phyloP scores from a whole-genome alignment of 148 eudicot species.

The Oxyria digyna region DNA sequence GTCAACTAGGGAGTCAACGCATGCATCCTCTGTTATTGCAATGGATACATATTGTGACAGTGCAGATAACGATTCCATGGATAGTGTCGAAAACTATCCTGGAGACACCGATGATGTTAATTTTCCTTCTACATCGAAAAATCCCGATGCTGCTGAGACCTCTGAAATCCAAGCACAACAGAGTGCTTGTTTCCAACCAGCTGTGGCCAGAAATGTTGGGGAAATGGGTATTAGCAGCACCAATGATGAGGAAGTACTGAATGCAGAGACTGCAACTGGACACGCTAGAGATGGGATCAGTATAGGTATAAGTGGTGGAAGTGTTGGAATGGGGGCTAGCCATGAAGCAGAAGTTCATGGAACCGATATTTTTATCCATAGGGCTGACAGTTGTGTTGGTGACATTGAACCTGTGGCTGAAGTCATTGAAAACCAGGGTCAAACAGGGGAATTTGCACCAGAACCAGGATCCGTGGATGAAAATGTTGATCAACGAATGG shows the following conservation, averaged over 20 bases:
- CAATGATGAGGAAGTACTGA: conserved; percentile 77
- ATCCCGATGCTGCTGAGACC: conserved; percentile 53
- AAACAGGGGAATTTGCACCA: conserved; percentile 75
- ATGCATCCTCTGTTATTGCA: conserved; percentile 89
- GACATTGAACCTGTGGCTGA: conserved; percentile 88
- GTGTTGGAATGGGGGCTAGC: conserved; percentile 99
- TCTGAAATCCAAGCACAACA: conserved; percentile 94
- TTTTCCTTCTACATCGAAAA: conserved; percentile 48
- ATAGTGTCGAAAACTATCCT: conserved; percentile 93
- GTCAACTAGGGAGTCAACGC: conserved; percentile 63
- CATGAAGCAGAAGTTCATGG: conserved; percentile 99
- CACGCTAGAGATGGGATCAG: conserved; percentile 79
- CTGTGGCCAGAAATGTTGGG: conserved; percentile 41
- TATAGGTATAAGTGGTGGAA: conserved; percentile 91
- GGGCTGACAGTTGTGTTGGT: conserved; percentile 83
- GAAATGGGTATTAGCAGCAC: conserved; percentile 97
- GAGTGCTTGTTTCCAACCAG: conserved; percentile 69
- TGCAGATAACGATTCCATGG: conserved; percentile 86
- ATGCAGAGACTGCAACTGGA: conserved; percentile 69
- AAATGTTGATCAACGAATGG: conserved; percentile 68
- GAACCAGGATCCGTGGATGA: conserved; percentile 60
- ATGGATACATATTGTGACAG: conserved; percentile 72
- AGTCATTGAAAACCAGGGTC: conserved; percentile 91
- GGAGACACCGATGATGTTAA: conserved; percentile 66
- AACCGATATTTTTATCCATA: conserved; percentile 60